phyloP scores from a whole-genome alignment of 768 basidiomycete species.

The Tricholoma sp. region DNA sequence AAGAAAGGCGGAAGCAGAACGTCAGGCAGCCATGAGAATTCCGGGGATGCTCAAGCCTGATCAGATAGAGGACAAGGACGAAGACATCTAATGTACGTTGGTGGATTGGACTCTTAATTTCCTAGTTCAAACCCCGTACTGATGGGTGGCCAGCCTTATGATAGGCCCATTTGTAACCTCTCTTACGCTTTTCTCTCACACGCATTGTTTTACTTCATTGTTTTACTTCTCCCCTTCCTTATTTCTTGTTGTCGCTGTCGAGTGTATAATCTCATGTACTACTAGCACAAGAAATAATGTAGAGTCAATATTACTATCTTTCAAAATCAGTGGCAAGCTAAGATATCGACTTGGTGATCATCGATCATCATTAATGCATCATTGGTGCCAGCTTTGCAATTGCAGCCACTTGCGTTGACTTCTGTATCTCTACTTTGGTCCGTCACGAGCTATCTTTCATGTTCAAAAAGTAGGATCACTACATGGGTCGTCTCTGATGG shows the following conservation, averaged over 20 bases:
- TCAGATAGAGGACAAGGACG: conserved; percentile 91
- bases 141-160: no score
- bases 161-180: conserved; percentile 14
- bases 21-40: conserved; percentile 85
- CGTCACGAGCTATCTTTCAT: conserved; percentile 72
- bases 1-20: conserved; percentile 76
- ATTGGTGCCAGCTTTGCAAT: no score
- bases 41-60: conserved; percentile 98
- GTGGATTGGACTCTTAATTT: conserved; percentile 18
- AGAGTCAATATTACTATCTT: conserved; percentile 19
- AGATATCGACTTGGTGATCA: background rate
- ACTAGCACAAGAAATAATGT: conserved; percentile 39
- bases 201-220: conserved; percentile 22
- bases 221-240: conserved; percentile 21
- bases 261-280: conserved; percentile 36
- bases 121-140: conserved; percentile 8
- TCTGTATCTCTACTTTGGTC: conserved; percentile 1
- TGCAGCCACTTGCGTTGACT: no score
- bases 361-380: background rate
- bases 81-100: conserved; percentile 45
- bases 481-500: conserved; percentile 3
- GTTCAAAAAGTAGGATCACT: conserved; percentile 66
- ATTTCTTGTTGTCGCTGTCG: conserved; percentile 22
- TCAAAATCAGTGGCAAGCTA: background rate
- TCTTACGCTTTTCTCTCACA: conserved; percentile 19